Conservation (phyloP, 176 grass and related monocot genomes). For the Elymus sibiricus region DNA sequence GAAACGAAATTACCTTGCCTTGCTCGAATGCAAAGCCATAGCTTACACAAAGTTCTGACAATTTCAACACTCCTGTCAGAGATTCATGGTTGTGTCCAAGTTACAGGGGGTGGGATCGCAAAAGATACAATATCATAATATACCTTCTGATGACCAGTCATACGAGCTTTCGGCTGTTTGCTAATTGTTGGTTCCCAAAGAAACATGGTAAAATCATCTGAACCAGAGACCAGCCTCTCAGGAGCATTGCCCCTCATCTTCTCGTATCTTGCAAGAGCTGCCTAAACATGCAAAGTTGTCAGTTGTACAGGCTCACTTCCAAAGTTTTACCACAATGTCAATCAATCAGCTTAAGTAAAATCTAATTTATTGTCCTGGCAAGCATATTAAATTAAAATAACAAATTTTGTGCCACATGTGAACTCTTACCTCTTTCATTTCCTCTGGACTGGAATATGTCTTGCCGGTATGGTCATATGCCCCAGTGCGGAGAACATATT, state of each 20-base stretch:
- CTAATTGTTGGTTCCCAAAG: conserved; percentile 82
- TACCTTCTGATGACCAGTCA: conserved; percentile 99
- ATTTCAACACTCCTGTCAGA: background rate
- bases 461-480: conserved; percentile 89
- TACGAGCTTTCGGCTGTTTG: conserved; percentile 77
- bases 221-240: conserved; percentile 95
- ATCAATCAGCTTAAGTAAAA: background rate
- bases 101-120: background rate
- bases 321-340: background rate
- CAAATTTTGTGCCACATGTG: background rate
- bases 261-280: conserved; percentile 80
- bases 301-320: background rate
- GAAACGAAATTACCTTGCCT: background rate
- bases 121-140: background rate
- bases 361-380: background rate
- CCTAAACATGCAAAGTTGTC: conserved; percentile 39
- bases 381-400: background rate
- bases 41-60: background rate
- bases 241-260: conserved; percentile 83
- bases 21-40: background rate
- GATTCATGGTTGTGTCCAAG: background rate
- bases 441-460: conserved; percentile 73
- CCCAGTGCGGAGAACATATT: conserved; percentile 97
- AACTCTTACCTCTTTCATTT: conserved; percentile 83
- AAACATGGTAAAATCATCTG: conserved; percentile 98